These are phyloP conservation scores for Arctium minus DNA, from an alignment of 129 eudicot genomes.

Conservation along the genomic window DNA sequence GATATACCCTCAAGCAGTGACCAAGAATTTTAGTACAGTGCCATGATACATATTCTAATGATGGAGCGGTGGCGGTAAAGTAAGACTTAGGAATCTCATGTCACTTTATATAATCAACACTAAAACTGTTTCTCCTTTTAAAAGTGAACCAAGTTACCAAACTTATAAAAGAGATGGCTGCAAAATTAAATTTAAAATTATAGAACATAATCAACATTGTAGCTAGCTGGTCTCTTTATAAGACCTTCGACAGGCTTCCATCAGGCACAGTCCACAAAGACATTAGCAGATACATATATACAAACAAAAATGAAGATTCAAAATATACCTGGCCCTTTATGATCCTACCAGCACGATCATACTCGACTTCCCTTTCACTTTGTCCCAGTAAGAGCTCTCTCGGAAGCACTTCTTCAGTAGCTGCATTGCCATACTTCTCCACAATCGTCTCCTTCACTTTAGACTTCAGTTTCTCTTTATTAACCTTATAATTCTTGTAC, in stretches of 20 bases:
- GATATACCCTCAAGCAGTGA: too few relatives aligned
- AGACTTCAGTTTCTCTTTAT: slow-evolving; percentile 74
- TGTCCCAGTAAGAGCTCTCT: slow-evolving; percentile 84
- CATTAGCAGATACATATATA: background rate
- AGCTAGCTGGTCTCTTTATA: background rate
- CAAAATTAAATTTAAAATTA: too few relatives aligned
- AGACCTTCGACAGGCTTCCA: background rate
- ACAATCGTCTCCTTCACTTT: slow-evolving; percentile 67
- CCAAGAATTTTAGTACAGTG: too few relatives aligned
- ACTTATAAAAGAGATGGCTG: too few relatives aligned
- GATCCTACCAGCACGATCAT: slow-evolving; percentile 94
- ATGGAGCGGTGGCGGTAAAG: too few relatives aligned
- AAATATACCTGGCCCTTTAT: slow-evolving; percentile 73
- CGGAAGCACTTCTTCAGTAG: slow-evolving; percentile 64
- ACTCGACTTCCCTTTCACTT: slow-evolving; percentile 90
- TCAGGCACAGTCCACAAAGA: background rate
- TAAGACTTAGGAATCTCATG: too few relatives aligned
- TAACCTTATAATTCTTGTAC: slow-evolving; percentile 65
- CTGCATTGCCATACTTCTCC: slow-evolving; percentile 94
- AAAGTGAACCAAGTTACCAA: too few relatives aligned
- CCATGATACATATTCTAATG: too few relatives aligned
- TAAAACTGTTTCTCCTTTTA: background rate
- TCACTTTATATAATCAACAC: too few relatives aligned
- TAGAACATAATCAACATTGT: too few relatives aligned
- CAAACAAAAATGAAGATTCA: background rate